phyloP scores from a whole-genome alignment of 345 rosid species.

The Salix caprea region DNA sequence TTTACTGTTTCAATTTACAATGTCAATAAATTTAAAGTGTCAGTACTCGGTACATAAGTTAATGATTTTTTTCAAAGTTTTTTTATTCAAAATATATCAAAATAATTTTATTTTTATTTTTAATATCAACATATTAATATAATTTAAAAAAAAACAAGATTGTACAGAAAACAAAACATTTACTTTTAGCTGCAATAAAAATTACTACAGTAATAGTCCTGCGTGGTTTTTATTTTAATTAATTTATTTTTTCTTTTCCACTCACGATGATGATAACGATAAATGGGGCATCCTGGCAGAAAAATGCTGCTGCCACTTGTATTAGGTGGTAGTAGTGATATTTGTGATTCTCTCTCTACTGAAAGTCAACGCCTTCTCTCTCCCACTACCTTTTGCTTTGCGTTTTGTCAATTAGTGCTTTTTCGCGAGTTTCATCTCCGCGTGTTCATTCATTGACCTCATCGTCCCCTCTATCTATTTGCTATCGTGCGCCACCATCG shows the following conservation, averaged over 20 bases:
- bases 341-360: background rate
- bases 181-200: no score
- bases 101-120: no score
- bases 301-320: conserved; percentile 14
- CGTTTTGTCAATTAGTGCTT: conserved; percentile 10
- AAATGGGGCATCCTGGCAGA: background rate
- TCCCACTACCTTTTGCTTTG: conserved; percentile 30
- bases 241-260: background rate
- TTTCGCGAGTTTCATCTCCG: conserved; percentile 15
- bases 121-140: no score
- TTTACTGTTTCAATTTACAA: no score
- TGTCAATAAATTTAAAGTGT: no score
- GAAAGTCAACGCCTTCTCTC: conserved; percentile 37
- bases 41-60: no score
- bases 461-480: background rate
- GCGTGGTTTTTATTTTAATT: no score
- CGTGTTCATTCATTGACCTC: conserved; percentile 21
- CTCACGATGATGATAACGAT: background rate
- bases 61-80: no score
- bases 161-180: no score
- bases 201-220: background rate
- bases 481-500: conserved; percentile 21
- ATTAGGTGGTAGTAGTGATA: background rate
- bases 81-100: no score
- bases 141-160: no score